These are phyloP conservation scores for Penicillium sp. DNA, from an alignment of 2,329 filamentous ascomycete genomes.

Conservation along the genomic window DNA sequence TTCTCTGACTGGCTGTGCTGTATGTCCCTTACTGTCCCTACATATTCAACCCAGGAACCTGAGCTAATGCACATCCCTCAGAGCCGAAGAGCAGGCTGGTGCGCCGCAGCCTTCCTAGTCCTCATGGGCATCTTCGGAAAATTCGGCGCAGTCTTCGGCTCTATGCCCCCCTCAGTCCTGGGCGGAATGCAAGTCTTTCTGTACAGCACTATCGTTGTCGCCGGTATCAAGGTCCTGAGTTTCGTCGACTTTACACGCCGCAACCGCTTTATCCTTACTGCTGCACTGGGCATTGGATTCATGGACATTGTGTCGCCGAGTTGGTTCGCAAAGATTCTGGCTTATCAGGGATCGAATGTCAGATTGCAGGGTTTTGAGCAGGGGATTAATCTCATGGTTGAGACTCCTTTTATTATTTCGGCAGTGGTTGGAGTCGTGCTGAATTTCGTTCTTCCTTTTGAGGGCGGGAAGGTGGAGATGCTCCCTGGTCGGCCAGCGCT, in stretches of 20 bases:
- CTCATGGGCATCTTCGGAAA: constrained; percentile 83
- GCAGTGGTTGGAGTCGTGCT: constrained; percentile 33
- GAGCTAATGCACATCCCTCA: constrained; percentile 1
- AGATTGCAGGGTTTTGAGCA: constrained; percentile 66
- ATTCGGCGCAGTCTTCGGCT: constrained; percentile 75
- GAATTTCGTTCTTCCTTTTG: constrained; percentile 25
- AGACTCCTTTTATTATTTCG: constrained; percentile 35
- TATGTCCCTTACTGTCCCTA: constrained; percentile 15
- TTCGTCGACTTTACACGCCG: constrained; percentile 74
- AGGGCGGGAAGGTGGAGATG: constrained; percentile 1
- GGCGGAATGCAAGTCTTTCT: constrained; percentile 80
- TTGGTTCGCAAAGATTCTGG: constrained; percentile 73
- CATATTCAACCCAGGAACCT: not conserved
- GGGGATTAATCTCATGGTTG: constrained; percentile 31
- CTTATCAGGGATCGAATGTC: constrained; percentile 68
- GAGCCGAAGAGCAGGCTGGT: constrained; percentile 78
- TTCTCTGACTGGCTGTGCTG: constrained; percentile 74
- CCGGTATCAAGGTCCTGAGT: constrained; percentile 74
- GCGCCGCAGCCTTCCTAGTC: constrained; percentile 73
- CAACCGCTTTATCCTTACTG: constrained; percentile 79
- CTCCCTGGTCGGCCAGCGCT: constrained; percentile 7
- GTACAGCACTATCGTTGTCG: constrained; percentile 74
- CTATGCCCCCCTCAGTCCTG: constrained; percentile 69
- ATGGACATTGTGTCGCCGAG: constrained; percentile 66
- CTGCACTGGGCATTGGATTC: constrained; percentile 72